Evolutionary conservation across 192 early-diverging fungal genomes (phyloP), one percentile per base, ranked within the genome.

Genomic region (Coemansia reversa): DNA sequence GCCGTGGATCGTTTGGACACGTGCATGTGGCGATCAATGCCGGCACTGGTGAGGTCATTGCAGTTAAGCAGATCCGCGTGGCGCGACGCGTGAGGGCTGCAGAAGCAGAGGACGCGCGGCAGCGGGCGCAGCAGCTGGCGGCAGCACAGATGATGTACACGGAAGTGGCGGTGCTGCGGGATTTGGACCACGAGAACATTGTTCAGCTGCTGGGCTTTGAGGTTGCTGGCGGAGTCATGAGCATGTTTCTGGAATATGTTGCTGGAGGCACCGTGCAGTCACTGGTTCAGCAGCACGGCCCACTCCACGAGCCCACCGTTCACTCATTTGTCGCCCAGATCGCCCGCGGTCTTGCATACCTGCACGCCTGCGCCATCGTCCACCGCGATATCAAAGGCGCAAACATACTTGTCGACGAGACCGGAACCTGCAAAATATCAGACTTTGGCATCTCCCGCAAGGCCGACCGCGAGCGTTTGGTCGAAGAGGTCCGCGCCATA

Each of bases 231-330:
- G 81, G 81, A 9, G 80, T 84, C 4, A 85, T 96, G 62, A 95
- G 95, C 81, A 94, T 98, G 65, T 97, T 97, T 74, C 80, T 98
- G 50, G 95, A 98, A 81, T 98, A 98, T 70, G 94, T 98, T 48
- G 87, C 92, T 12, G 96, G 96, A 60, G 96, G 96, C 16, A 91
- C 90, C 14, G 88, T 98, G 54, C 82, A 92, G 20, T 87, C 84
- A 20, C 83, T 90, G 65, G 76, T 97, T 56, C 85, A 86, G 65
- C 84, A 88, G 60, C 84, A 86, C 61, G 90, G 91, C 8, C 79
- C 84, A 45, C 85, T 93, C 69, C 84, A 87, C 7, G 92, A 93
- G 49, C 74, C 88, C 12, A 81, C 92, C 0, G 85, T 91, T 35
- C 81, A 86, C 23, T 87, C 82, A 47, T 92, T 94, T 60, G 85